Evolutionary conservation across 2,329 filamentous ascomycete genomes (phyloP).

Genomic region (Aureobasidium zeae): DNA sequence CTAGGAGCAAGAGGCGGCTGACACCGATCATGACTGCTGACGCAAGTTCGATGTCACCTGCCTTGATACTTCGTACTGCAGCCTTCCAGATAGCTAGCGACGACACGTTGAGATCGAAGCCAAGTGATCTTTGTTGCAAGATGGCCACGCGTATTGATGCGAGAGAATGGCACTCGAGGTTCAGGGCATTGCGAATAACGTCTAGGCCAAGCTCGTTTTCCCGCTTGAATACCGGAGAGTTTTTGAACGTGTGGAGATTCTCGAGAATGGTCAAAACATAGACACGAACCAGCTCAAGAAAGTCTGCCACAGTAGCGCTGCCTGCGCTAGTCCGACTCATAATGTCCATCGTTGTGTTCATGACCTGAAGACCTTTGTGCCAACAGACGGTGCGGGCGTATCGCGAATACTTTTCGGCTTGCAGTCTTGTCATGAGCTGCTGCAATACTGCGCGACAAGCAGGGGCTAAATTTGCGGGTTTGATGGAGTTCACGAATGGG

Average conservation of each 20-base stretch:
- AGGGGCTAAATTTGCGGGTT: conserved; percentile 64
- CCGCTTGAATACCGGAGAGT: conserved; percentile 16
- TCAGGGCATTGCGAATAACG: conserved; percentile 57
- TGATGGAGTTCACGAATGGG: conserved; percentile 68
- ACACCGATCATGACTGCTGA: conserved; percentile 63
- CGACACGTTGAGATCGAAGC: conserved; percentile 57
- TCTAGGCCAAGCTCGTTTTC: conserved; percentile 44
- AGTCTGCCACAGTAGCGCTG: conserved; percentile 40
- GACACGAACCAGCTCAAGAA: conserved; percentile 56
- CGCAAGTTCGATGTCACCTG: conserved; percentile 62
- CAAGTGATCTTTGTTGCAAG: conserved; percentile 50
- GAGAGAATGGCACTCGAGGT: conserved; percentile 62
- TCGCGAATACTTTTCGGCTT: conserved; percentile 46
- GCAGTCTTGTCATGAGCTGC: conserved; percentile 60
- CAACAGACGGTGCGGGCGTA: conserved; percentile 54
- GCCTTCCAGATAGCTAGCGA: conserved; percentile 72
- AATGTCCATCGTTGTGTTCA: conserved; percentile 26
- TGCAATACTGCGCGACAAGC: conserved; percentile 71
- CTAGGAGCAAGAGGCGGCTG: conserved; percentile 61
- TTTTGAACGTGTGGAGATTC: conserved; percentile 26
- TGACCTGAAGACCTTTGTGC: conserved; percentile 53
- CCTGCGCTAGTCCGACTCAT: conserved; percentile 24
- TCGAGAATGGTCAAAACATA: conserved; percentile 39
- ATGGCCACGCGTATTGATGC: conserved; percentile 60
- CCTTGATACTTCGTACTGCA: conserved; percentile 58